Evolutionary conservation across 805 yeast genomes (phyloP).

Genomic region (Yamadazyma laniorum): DNA sequence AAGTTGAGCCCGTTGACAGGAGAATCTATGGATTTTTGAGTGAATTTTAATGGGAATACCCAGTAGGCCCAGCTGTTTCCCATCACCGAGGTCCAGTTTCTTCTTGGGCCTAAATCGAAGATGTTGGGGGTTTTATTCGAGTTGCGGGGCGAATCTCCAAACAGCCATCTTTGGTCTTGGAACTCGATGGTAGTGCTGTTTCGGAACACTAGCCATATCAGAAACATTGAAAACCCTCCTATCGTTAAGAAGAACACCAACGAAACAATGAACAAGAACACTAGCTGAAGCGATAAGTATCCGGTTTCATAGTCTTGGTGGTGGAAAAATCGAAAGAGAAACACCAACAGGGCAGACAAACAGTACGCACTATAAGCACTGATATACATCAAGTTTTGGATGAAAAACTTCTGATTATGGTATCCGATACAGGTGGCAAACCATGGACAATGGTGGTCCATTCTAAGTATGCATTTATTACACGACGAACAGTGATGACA

Average conservation of each 20-base stretch:
- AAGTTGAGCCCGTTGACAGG: slow-evolving; percentile 50
- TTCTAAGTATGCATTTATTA: slow-evolving; percentile 44
- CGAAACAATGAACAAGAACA: slow-evolving; percentile 59
- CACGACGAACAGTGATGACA: slow-evolving; percentile 57
- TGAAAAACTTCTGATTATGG: slow-evolving; percentile 72
- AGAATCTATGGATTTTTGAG: slow-evolving; percentile 18
- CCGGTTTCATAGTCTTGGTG: slow-evolving; percentile 34
- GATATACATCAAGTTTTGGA: slow-evolving; percentile 66
- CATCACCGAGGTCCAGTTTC: slow-evolving; percentile 72
- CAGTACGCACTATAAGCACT: slow-evolving; percentile 47
- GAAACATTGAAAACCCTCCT: slow-evolving; percentile 51
- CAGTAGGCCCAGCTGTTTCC: slow-evolving; percentile 66
- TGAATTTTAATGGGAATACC: slow-evolving; percentile 57
- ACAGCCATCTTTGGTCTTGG: slow-evolving; percentile 40
- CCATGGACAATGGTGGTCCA: slow-evolving; percentile 85
- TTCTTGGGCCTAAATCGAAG: slow-evolving; percentile 65
- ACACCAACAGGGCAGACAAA: slow-evolving; percentile 35
- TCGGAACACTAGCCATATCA: slow-evolving; percentile 53
- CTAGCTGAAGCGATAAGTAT: slow-evolving; percentile 54
- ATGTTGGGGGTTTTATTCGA: slow-evolving; percentile 54
- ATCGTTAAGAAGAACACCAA: slow-evolving; percentile 52
- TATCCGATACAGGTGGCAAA: slow-evolving; percentile 85
- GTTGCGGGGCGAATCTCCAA: slow-evolving; percentile 29
- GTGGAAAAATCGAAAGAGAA: slow-evolving; percentile 49
- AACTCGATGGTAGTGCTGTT: slow-evolving; percentile 85